Evolutionary conservation across 2,329 filamentous ascomycete genomes (phyloP), one percentile per base, ranked within the genome.

Genomic region (Mollisia scopiformis): DNA sequence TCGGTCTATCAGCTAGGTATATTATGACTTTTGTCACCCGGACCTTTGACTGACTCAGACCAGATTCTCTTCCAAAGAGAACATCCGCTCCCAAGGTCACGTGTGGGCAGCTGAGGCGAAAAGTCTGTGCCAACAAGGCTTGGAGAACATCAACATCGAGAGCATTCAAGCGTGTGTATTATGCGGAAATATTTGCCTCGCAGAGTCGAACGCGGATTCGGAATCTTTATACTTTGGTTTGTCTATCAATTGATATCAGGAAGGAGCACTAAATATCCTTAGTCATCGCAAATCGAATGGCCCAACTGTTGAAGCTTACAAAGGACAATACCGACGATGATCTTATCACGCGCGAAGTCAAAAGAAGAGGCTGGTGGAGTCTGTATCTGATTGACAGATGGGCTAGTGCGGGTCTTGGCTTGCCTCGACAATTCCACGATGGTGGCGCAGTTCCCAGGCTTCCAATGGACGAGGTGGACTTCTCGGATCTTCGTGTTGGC

Each of bases 161-260:
- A 76, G 72, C 28, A 66, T 75, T 2, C 74, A 75, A 51, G 70
- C 74, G 1, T 74, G 72, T 3, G 71, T 76, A 6, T 53, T 76
- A 0, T 63, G 75, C 0, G 74, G 70, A 5, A 75, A 74, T 28
- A 72, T 71, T 25, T 75, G 61, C 39, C 61, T 71, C 14, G 74
- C 69, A 0, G 71, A 74, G 21, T 65, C 69, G 8, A 58, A 72
- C 16, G 62, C 72, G 2, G 72, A 74, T 56, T 68, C 68, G 2
- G 73, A 75, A 50, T 75, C 74, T 1, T 30, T 76, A 7, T 76
- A 75, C 55, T 72, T 73, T 41, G 43, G 41, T 25, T n/a, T 35
- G 25, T 33, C 14, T 13, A 31, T 37, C 21, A 25, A 37, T 4
- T 35, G n/a, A n/a, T n/a, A n/a, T n/a, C n/a, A n/a, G n/a, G n/a